Conservation (phyloP, 176 grass and related monocot genomes). For the Echinochloa phyllopogon region DNA sequence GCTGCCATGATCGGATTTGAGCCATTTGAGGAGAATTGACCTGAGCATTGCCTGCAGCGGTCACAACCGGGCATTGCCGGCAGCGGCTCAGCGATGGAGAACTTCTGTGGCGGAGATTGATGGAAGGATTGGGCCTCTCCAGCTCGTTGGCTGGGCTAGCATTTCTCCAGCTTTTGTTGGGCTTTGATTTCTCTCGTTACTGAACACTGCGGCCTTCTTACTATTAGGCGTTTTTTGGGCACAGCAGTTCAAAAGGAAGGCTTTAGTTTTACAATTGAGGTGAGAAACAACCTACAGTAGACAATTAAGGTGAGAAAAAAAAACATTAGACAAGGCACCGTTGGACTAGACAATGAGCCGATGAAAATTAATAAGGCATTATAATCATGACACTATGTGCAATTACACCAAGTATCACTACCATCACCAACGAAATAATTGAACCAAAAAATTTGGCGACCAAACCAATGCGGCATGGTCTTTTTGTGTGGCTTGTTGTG, state of each 20-base stretch:
- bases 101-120: not conserved
- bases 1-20: not conserved
- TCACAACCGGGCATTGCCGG: too few relatives aligned
- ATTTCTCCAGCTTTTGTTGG: not conserved
- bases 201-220: too few relatives aligned
- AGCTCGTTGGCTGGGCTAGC: not conserved
- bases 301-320: too few relatives aligned
- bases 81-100: not conserved
- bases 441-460: not conserved
- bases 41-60: not conserved
- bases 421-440: conserved; percentile 1
- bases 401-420: conserved; percentile 18
- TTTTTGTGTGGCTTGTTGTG: not conserved
- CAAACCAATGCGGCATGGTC: conserved; percentile 38
- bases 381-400: not conserved
- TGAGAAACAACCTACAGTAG: too few relatives aligned
- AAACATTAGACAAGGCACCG: too few relatives aligned
- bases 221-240: too few relatives aligned
- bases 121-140: not conserved
- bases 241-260: too few relatives aligned
- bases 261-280: too few relatives aligned
- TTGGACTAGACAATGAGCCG: not conserved
- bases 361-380: not conserved
- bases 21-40: not conserved
- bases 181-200: too few relatives aligned